Evolutionary conservation across 1,284 basidiomycete species (phyloP).

Genomic region (Melampsora abietis-canadensis): DNA sequence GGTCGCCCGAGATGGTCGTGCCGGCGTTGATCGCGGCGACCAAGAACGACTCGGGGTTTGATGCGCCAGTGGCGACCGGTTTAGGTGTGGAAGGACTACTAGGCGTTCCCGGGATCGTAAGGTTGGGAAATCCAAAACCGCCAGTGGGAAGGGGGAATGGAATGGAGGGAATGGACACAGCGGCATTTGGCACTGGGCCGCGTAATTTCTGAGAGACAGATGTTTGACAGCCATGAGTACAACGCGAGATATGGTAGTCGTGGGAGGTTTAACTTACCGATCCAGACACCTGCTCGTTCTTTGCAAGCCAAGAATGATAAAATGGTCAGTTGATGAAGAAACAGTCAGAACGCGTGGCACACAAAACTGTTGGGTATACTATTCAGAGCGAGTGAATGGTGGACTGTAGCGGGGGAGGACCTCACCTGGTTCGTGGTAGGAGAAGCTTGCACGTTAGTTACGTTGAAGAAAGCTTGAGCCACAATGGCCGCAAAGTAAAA

Average conservation of each 20-base stretch:
- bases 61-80: background rate
- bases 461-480: background rate
- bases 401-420: too few relatives aligned
- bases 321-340: too few relatives aligned
- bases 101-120: background rate
- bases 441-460: background rate
- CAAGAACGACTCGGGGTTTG: background rate
- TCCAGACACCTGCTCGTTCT: too few relatives aligned
- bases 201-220: too few relatives aligned
- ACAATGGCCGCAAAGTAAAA: background rate
- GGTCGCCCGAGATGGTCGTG: background rate
- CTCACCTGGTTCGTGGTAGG: background rate
- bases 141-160: background rate
- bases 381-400: too few relatives aligned
- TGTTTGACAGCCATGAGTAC: too few relatives aligned
- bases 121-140: background rate
- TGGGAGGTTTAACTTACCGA: too few relatives aligned
- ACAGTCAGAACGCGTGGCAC: too few relatives aligned
- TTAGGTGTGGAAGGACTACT: background rate
- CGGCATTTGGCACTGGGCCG: background rate
- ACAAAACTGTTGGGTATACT: too few relatives aligned
- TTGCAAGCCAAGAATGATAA: too few relatives aligned
- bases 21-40: slow-evolving; percentile 5
- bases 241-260: too few relatives aligned
- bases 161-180: background rate